Evolutionary conservation across 2,329 filamentous ascomycete genomes (phyloP).

Genomic region (Diaporthe australafricana): DNA sequence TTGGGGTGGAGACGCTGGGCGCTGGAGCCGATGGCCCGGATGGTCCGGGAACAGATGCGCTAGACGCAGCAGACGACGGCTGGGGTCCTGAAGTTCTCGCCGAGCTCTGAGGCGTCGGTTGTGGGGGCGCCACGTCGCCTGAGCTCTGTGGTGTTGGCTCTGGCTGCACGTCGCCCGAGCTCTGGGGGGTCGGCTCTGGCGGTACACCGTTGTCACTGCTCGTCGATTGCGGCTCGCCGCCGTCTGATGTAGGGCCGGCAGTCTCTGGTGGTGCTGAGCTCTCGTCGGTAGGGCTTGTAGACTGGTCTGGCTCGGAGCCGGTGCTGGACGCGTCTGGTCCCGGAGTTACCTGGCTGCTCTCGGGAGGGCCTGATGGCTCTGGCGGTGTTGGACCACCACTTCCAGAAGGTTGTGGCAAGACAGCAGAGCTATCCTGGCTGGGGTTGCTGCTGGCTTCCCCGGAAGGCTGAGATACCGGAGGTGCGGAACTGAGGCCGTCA

Average conservation of each 20-base stretch:
- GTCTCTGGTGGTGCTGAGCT: neutral
- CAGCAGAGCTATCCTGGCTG: neutral
- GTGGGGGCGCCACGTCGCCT: too few species aligned
- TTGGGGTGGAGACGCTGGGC: neutral
- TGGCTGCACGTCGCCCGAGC: neutral
- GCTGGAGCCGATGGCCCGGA: neutral
- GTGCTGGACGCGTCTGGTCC: neutral
- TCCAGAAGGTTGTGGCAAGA: too few species aligned
- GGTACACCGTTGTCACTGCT: neutral
- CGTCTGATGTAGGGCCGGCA: neutral
- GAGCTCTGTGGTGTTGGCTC: neutral
- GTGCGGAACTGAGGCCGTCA: neutral
- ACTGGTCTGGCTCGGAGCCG: neutral
- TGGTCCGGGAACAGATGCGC: neutral
- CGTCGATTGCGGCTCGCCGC: neutral
- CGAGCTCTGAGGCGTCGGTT: neutral
- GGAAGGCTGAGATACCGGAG: neutral
- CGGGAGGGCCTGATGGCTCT: neutral
- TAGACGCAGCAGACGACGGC: neutral
- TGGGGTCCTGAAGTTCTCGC: neutral
- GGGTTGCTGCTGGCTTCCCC: neutral
- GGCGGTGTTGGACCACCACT: neutral
- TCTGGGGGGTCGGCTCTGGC: neutral
- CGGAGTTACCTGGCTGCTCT: neutral
- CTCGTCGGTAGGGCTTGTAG: neutral